Conservation (phyloP, 164 flowering plant genomes). For the Euptelea pleiosperma region DNA sequence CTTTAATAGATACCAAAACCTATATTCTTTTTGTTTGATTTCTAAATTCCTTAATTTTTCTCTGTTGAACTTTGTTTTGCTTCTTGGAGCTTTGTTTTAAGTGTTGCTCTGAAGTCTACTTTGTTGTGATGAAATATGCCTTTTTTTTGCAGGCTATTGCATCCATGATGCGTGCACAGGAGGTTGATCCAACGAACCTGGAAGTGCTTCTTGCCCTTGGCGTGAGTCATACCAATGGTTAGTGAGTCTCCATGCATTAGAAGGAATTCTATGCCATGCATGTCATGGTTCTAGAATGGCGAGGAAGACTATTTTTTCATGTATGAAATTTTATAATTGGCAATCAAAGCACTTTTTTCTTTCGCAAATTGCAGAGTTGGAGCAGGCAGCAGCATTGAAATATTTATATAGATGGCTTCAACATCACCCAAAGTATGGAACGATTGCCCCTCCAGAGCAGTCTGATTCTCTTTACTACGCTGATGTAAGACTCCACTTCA, state of each 20-base stretch:
- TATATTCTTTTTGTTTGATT: too few species aligned
- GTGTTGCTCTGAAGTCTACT: neutral
- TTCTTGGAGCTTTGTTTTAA: constrained; percentile 3
- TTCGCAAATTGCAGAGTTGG: constrained; percentile 64
- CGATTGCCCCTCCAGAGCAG: constrained; percentile 54
- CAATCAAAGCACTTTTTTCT: constrained; percentile 1
- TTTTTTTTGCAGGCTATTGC: constrained; percentile 89
- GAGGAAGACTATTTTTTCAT: neutral
- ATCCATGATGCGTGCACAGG: constrained; percentile 95
- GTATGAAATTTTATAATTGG: neutral
- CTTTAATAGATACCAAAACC: too few species aligned
- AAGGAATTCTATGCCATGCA: neutral
- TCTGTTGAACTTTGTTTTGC: too few species aligned
- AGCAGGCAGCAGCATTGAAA: constrained; percentile 85
- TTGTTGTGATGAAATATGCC: neutral
- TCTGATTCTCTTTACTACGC: constrained; percentile 68
- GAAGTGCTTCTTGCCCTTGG: constrained; percentile 99
- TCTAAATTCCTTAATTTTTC: too few species aligned
- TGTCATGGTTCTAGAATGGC: neutral
- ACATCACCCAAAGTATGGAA: constrained; percentile 81
- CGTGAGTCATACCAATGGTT: constrained; percentile 99
- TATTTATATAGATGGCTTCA: constrained; percentile 86
- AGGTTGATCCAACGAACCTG: constrained; percentile 84
- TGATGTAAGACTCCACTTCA: constrained; percentile 60
- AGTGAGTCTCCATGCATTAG: constrained; percentile 20